Percentiles rank a stretch among this genome's conserved stretches.
These are phyloP conservation scores for Fusarium sp. DNA, from an alignment of 2,329 filamentous ascomycete species.

Conservation along the genomic window DNA sequence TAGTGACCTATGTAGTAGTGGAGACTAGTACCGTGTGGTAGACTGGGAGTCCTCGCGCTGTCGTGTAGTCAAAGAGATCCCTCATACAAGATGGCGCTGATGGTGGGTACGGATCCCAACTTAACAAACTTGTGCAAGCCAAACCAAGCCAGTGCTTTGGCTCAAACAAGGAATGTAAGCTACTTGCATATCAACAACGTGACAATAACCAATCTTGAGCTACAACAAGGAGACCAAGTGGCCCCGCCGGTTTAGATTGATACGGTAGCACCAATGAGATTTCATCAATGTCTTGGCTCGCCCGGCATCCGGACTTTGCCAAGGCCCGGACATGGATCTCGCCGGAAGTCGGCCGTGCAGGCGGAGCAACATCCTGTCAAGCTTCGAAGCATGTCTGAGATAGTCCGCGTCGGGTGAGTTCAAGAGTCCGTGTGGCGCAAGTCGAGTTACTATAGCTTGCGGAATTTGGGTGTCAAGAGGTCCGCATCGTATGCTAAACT, in stretches of 20 bases:
- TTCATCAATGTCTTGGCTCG: background rate
- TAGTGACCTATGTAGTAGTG: no score
- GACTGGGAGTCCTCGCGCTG: no score
- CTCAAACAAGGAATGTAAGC: no score
- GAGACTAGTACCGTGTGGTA: no score
- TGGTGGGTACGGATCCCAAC: no score
- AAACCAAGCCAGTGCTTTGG: no score
- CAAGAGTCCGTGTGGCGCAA: background rate
- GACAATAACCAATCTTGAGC: no score
- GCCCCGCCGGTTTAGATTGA: background rate
- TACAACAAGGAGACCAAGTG: no score
- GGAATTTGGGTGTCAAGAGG: background rate
- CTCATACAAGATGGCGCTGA: no score
- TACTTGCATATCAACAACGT: no score
- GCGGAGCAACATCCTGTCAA: background rate
- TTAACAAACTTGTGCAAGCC: no score
- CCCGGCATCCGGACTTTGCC: background rate
- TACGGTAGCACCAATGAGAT: background rate
- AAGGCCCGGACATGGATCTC: background rate
- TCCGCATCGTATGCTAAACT: background rate
- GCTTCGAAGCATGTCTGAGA: background rate
- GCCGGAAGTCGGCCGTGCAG: background rate
- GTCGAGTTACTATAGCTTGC: background rate
- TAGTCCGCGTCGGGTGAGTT: background rate
- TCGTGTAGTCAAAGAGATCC: no score